Conservation (phyloP, 192 early-diverging fungal species). For the Backusella australiensis region DNA sequence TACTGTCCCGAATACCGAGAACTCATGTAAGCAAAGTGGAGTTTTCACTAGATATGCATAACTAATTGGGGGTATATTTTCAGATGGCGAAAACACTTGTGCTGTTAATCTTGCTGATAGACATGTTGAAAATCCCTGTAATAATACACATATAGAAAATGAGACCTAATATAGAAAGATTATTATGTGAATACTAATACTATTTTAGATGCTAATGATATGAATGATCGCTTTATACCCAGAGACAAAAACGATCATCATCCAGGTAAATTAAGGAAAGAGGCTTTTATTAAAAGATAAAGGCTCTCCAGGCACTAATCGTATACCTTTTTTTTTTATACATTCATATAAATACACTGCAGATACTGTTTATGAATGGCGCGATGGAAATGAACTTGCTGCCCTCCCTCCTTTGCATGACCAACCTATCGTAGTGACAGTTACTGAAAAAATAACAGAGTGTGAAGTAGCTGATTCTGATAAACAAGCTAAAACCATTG, state of each 20-base stretch:
- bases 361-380: background rate
- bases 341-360: background rate
- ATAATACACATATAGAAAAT: background rate
- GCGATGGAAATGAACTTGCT: background rate
- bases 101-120: background rate
- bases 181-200: background rate
- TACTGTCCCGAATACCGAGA: background rate
- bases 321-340: no score
- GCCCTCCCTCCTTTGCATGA: background rate
- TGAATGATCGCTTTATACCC: background rate
- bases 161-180: background rate
- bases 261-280: background rate
- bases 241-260: background rate
- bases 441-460: background rate
- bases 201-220: background rate
- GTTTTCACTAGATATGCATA: background rate
- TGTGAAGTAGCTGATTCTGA: background rate
- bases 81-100: background rate
- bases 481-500: no score
- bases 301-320: no score
- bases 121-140: background rate
- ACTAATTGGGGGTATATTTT: background rate
- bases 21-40: background rate
- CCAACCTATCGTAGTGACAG: background rate
- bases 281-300: no score